Base-by-base conservation (phyloP, 139 green algal species). In the Mesotaenium endlicherianum region DNA sequence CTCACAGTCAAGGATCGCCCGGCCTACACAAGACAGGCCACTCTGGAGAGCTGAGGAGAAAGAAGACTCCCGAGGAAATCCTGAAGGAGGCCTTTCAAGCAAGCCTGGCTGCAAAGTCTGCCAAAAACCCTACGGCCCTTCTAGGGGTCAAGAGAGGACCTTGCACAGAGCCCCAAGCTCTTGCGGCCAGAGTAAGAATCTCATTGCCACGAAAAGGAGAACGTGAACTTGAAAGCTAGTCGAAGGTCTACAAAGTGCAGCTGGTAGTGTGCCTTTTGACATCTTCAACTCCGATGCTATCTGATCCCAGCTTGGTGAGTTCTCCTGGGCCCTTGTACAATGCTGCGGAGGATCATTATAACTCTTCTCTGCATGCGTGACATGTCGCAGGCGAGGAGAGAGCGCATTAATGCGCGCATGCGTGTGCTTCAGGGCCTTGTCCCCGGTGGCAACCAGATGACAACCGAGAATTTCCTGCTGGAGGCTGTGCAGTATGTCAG, bases 401-500 rank as follows among this genome's bases (percentile, higher is more conserved):
- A 83, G 77, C 55, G 77, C 11, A 40, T 83, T 16, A 83, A 83
- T 14, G 77, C 55, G 38, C 77, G 77, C 26, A 83, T 83, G 77
- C 20, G 77, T 43, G 57, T 57, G 42, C 47, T 84, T 30, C 77
- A 84, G 47, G 31, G 43, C 11, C 67, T 83, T 17, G 77, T 83
- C 26, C 77, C 77, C 5, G 77, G 77, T 5, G 77, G 36, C 30
- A 40, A 16, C 17, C 11, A 49, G 3, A 72, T 83, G 53, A 83
- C 77, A 1, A 83, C 77, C 1, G 77, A 83, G 36, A 57, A 20
- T 36, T 76, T 83, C 34, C 77, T 83, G 77, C 77, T 76, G 26
- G 77, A 83, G 36, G 77, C 77, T 2, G 38, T 50, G 31, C 57
- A 76, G 14, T 83, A 83, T 2, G 31, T 83, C 31, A 69, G 31